Conservation (phyloP, 768 basidiomycete species). For the Auricularia sp. region DNA sequence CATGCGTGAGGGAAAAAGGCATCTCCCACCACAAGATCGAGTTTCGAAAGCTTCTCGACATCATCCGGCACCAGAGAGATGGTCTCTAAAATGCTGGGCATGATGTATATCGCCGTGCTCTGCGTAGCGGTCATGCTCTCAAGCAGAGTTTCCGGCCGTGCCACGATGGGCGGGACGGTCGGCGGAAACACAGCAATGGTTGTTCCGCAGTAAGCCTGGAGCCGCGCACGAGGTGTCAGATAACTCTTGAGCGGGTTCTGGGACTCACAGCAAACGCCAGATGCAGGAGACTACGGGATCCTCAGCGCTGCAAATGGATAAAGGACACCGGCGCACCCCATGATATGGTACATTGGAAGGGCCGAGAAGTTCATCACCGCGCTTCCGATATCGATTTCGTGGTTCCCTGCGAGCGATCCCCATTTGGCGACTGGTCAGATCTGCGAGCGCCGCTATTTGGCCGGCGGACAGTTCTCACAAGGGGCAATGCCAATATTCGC, state of each 20-base stretch:
- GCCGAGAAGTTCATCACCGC: not conserved
- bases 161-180: not conserved
- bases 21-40: not conserved
- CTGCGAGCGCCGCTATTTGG: not conserved
- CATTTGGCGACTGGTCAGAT: not conserved
- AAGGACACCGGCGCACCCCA: not conserved
- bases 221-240: not conserved
- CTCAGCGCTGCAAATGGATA: not conserved
- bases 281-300: not conserved
- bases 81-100: not conserved
- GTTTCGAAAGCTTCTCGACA: not conserved
- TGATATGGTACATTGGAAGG: not conserved
- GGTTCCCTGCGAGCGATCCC: not conserved
- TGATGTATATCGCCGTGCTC: not conserved
- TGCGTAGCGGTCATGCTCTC: not conserved
- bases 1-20: not conserved
- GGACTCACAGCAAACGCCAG: not conserved
- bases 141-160: not conserved
- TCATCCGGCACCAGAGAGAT: not conserved
- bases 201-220: not conserved
- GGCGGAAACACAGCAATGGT: not conserved
- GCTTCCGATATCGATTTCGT: not conserved
- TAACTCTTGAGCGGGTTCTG: not conserved
- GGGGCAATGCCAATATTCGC: not conserved
- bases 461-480: not conserved